phyloP scores from a whole-genome alignment of 345 rosid species.

The Adansonia digitata region DNA sequence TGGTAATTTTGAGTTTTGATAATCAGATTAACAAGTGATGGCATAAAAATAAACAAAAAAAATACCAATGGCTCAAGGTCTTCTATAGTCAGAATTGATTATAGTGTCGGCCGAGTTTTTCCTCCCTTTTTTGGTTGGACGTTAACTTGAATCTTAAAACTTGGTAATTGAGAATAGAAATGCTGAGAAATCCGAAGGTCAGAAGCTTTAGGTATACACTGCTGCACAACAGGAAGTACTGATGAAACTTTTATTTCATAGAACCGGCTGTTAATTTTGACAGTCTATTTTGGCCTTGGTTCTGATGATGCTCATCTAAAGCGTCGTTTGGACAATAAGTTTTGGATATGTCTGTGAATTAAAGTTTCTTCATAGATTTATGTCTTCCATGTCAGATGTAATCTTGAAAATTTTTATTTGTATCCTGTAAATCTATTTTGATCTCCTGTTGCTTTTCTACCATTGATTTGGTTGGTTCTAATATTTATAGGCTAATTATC shows the following conservation, averaged over 20 bases:
- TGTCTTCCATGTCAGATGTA: not conserved
- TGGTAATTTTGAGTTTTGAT: not conserved
- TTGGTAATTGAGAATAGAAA: not conserved
- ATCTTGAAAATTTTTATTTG: not conserved
- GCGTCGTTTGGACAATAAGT: not conserved
- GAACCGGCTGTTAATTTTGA: not conserved
- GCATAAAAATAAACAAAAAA: not conserved
- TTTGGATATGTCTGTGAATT: not conserved
- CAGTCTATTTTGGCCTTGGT: not conserved
- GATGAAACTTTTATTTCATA: not conserved
- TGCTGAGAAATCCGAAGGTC: not conserved
- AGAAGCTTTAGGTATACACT: not conserved
- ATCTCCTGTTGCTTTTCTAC: not conserved
- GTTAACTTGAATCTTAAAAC: not conserved
- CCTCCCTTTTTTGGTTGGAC: not conserved
- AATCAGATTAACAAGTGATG: not conserved
- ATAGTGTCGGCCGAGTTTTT: not conserved
- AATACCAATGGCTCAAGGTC: not conserved
- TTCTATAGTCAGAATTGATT: conserved; percentile 6
- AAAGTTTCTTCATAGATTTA: not conserved
- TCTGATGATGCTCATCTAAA: not conserved
- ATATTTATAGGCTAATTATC: conserved; percentile 57
- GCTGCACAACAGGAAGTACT: not conserved
- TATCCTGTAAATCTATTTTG: not conserved
- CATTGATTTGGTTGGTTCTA: conserved; percentile 9